Base-by-base conservation (phyloP, 1,139 yeast genomes). In the Lizanozyma gosingica region DNA sequence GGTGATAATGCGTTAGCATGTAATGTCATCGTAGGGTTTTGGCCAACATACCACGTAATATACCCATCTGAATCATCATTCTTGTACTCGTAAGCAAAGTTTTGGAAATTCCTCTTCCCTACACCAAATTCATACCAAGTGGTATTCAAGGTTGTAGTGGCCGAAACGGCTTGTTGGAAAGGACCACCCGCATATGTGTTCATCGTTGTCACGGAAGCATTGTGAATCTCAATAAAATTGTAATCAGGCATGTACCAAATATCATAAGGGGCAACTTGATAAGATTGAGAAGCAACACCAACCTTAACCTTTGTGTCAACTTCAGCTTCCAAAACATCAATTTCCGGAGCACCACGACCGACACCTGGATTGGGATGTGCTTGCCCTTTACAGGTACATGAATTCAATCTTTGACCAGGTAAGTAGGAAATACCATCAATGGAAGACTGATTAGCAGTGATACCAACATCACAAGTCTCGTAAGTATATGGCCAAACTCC, bases 401-500 rank as follows among this genome's bases (percentile, higher is more conserved):
- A 55, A 54, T 69, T 77, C 44, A 86, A 65, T 43, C 74, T 72
- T 63, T 85, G 94, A 18, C 95, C 95, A 1, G 87, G 86, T 35
- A 86, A 64, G 53, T 75, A 82, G 9, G 86, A 80, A 39, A 85
- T 73, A 36, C 95, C 95, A 60, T 85, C 95, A 1, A 83, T 70
- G 0, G 87, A 73, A 14, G 88, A 80, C 62, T 86, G 95, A 56
- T 86, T 86, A n/a, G 94, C 82, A 8, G 95, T 84, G 45, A 85
- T 85, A 46, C 95, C 95, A 4, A 85, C 85, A 66, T 86, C 95
- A 64, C 95, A 86, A 15, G 75, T 61, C 35, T 79, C 77, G 56
- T 86, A 86, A n/a, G 87, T 70, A 54, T 85, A 86, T 2, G 95
- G 95, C 95, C 95, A 86, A 14, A 83, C 81, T 36, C 95, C 95